A percentile compares a stretch with the other conserved stretches of the same genome.
phyloP scores from a whole-genome alignment of 1,284 basidiomycete genomes.

The Irpex sp. region DNA sequence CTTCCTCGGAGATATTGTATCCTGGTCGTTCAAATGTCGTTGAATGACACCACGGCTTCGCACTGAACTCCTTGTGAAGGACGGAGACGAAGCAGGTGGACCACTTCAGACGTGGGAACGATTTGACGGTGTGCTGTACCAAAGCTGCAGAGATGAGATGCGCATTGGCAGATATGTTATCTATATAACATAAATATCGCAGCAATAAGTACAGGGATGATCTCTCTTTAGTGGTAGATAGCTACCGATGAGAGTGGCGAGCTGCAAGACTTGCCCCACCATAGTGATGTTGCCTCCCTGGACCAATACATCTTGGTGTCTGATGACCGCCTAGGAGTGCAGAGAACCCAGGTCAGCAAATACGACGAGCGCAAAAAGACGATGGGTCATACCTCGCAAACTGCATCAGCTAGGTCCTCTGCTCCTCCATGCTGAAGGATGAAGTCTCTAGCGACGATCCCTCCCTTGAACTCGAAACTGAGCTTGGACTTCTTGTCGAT shows the following conservation, averaged over 20 bases:
- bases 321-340: conserved; percentile 38
- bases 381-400: conserved; percentile 35
- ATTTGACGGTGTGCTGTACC: conserved; percentile 38
- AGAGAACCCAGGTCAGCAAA: not conserved
- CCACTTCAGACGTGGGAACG: conserved; percentile 46
- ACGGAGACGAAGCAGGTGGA: conserved; percentile 42
- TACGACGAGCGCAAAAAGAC: not conserved
- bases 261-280: conserved; percentile 50
- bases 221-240: not conserved
- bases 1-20: not conserved
- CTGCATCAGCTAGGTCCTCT: conserved; percentile 51
- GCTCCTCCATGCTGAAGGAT: conserved; percentile 41
- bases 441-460: conserved; percentile 48
- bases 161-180: not conserved
- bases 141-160: conserved; percentile 40
- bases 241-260: conserved; percentile 47
- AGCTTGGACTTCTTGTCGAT: conserved; percentile 29
- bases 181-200: not conserved
- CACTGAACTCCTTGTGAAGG: conserved; percentile 42
- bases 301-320: conserved; percentile 58
- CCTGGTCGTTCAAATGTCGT: conserved; percentile 37
- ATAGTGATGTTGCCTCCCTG: conserved; percentile 53
- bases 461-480: conserved; percentile 60
- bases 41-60: conserved; percentile 53
- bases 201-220: not conserved